Base-by-base conservation (phyloP, 2,329 filamentous ascomycete species). In the Aureobasidium mangrovei region DNA sequence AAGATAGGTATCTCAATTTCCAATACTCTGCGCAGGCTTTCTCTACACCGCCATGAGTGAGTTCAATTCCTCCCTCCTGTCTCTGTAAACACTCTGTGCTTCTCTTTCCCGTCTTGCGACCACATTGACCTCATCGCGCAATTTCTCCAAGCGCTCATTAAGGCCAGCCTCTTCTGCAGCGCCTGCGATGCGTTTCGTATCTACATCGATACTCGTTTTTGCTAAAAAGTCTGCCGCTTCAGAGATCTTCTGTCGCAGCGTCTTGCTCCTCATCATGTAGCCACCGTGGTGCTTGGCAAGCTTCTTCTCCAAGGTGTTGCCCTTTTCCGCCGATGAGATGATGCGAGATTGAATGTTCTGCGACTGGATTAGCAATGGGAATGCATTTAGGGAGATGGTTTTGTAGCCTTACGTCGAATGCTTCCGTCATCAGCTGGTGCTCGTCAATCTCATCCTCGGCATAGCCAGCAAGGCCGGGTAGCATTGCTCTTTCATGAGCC, bases 231-330 rank as follows among this genome's bases (percentile, higher is more conserved):
- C 80, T 28, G 83, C 81, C 1, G 89, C 88, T 60, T 90, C 86
- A 18, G 72, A 70, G 58, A 94, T 87, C 73, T 95, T 97, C 57
- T 83, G 79, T 26, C 83, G 81, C 28, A 98, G 78, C 61, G 82
- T 83, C 69, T 90, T 90, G 33, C 88, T 83, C 32, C 93, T 85
- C 61, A 90, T 84, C 67, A 91, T 84, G 71, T 98, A 98, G 10
- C 93, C 93, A 27, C 91, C 91, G 2, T 95, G 82, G 63, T 93
- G 85, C 53, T 95, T 77, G 0, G 78, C 77, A n/a, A 98, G 80
- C 71, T 93, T 96, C 79, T 95, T 95, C 71, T 97, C 91, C 1
- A 95, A 75, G 70, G 91, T 94, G 66, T 89, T 88, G 53, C 87
- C 88, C 55, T 84, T 80, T 62, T 91, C 84, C 2, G 91, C 93